phyloP scores from a whole-genome alignment of 2,329 filamentous ascomycete genomes.

The Pleoardoris graminearum region DNA sequence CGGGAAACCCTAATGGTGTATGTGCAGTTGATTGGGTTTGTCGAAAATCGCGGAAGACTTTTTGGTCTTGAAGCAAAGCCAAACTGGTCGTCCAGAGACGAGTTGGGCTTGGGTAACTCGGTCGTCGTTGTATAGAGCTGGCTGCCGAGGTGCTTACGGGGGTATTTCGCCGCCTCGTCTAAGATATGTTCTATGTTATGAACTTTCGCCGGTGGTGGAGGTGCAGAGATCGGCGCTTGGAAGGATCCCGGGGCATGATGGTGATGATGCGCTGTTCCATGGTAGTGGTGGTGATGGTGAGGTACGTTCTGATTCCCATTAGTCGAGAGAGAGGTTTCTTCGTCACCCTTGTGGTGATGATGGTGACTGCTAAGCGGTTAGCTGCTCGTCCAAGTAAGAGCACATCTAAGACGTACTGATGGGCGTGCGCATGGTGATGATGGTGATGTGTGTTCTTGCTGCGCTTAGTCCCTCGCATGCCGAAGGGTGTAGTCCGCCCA shows the following conservation, averaged over 20 bases:
- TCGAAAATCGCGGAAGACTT: conserved; percentile 75
- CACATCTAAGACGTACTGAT: conserved; percentile 51
- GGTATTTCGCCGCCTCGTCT: conserved; percentile 69
- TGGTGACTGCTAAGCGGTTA: conserved; percentile 47
- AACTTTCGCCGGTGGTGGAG: conserved; percentile 68
- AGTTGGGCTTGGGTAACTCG: conserved; percentile 48
- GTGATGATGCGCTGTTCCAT: conserved; percentile 41
- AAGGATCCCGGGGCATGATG: conserved; percentile 36
- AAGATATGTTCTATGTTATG: conserved; percentile 61
- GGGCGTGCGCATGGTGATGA: conserved; percentile 58
- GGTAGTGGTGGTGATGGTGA: conserved; percentile 47
- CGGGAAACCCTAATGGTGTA: conserved; percentile 86
- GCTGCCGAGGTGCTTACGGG: conserved; percentile 80
- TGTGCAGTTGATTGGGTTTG: conserved; percentile 79
- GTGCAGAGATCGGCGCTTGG: conserved; percentile 32
- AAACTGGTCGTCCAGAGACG: conserved; percentile 56
- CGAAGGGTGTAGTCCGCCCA: conserved; percentile 64
- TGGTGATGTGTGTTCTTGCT: conserved; percentile 60
- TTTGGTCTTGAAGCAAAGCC: conserved; percentile 65
- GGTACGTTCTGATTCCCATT: conserved; percentile 32
- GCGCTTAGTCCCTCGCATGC: conserved; percentile 70
- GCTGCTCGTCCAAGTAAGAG: conserved; percentile 6
- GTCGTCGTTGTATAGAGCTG: conserved; percentile 77
- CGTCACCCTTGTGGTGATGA: conserved; percentile 58
- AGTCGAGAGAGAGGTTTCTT: conserved; percentile 46